Conservation (phyloP, 2,329 filamentous ascomycete species). For the Clonostachys solani region DNA sequence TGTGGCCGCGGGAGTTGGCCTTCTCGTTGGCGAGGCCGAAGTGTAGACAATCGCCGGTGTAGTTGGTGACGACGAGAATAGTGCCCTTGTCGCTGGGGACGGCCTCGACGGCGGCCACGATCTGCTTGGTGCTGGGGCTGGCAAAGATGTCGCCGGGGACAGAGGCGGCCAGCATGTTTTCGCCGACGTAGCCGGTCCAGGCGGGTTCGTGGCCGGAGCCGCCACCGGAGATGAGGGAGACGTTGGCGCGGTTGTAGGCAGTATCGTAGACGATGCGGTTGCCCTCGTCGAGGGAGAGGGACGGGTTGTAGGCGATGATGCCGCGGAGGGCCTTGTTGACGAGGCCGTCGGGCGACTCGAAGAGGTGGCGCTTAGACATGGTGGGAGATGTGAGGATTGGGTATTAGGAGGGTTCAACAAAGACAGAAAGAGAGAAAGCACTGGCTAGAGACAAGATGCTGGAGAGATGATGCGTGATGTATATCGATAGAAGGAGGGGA, state of each 20-base stretch:
- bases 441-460: conserved; percentile 1
- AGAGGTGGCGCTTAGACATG: conserved; percentile 52
- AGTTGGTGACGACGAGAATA: conserved; percentile 60
- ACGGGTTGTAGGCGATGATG: conserved; percentile 48
- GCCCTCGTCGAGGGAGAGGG: conserved; percentile 40
- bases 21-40: conserved; percentile 57
- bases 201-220: conserved; percentile 58
- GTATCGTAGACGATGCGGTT: conserved; percentile 49
- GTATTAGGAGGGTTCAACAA: conserved; percentile 2
- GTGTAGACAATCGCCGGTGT: conserved; percentile 60
- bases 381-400: neutral
- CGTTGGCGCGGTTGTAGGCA: conserved; percentile 33
- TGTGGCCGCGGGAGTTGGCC: conserved; percentile 48
- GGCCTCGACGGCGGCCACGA: conserved; percentile 51
- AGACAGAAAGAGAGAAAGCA: neutral
- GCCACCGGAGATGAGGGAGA: conserved; percentile 49
- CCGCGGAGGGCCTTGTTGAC: conserved; percentile 47
- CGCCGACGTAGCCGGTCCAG: conserved; percentile 60
- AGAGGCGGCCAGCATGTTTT: conserved; percentile 56
- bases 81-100: conserved; percentile 51
- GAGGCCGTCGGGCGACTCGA: conserved; percentile 46
- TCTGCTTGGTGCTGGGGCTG: conserved; percentile 58
- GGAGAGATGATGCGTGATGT: neutral
- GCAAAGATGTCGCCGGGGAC: conserved; percentile 62
- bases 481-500: neutral